Base-by-base conservation (phyloP, 768 basidiomycete species). In the Ramaria rubella region DNA sequence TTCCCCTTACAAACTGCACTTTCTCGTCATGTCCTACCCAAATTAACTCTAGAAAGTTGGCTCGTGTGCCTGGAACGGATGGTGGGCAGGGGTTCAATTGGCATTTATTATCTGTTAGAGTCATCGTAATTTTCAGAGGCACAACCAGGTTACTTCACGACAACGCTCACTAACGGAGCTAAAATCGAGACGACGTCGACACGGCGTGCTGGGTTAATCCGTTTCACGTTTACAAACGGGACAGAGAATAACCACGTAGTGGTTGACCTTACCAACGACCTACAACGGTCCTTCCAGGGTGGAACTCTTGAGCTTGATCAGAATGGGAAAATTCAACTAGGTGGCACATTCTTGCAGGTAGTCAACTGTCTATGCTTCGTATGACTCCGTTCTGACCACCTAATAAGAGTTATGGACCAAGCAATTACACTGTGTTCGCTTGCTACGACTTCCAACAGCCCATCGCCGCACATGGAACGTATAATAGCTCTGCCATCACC, bases 201-300 rank as follows among this genome's bases (percentile, higher is more conserved):
- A 2, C 58, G 65, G 17, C 53, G 65, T 5, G 60, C 65, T 2
- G 65, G 65, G 1, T 52, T 66, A 8, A 63, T 66, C 9, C 57
- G 60, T 8, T 65, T 66, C 52, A 66, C 62, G 7, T 66, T 58
- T 44, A 57, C 64, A 7, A 29, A 45, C 2, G 33, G 40, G 5
- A 6, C 58, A 7, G 51, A 24, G 14, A 30, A 52, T 30, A 60
- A 33, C 14, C 30, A 53, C 34, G 63, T 66, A 12, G 60, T 66
- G 12, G 60, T 64, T 5, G 65, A 66, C 42, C 53, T 66, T 3
- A 61, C 64, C 8, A 49, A 66, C 46, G 65, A 66, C 49, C 56
- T 80, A 30, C 71, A 73, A 58, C 72, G 77, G 5, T 78, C 77
- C 0, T 80, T 79, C 56, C 67, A 73, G 15, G 78, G 78, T 7